phyloP scores from a whole-genome alignment of 148 eudicot species.

The Tetragonia tetragonoides region DNA sequence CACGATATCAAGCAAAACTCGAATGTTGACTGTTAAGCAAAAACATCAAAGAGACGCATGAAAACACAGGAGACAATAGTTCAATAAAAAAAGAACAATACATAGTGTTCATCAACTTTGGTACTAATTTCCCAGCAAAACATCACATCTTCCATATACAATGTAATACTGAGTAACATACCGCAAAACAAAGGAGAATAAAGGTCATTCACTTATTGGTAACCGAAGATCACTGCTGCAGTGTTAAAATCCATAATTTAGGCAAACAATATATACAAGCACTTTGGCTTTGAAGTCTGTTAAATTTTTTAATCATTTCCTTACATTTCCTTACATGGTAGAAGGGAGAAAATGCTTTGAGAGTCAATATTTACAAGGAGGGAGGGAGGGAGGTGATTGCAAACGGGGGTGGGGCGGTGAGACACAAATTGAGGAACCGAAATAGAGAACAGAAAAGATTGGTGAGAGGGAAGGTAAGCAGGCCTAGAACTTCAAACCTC shows the following conservation, averaged over 20 bases:
- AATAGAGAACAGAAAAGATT: background rate
- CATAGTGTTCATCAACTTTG: background rate
- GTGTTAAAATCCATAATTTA: background rate
- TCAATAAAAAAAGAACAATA: background rate
- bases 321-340: background rate
- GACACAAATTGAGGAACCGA: background rate
- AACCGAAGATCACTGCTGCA: background rate
- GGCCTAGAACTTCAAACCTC: background rate
- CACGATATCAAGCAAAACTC: background rate
- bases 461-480: background rate
- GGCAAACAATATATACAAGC: slow-evolving; percentile 2
- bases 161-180: background rate
- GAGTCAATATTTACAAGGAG: background rate
- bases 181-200: background rate
- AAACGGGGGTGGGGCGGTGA: background rate
- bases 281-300: background rate
- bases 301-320: background rate
- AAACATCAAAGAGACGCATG: background rate
- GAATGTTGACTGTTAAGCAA: background rate
- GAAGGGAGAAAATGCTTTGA: background rate
- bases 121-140: background rate
- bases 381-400: background rate
- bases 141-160: background rate
- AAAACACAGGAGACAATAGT: background rate
- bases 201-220: background rate